Conservation (phyloP, 768 basidiomycete genomes). For the Pulveroboletus ravenelii region DNA sequence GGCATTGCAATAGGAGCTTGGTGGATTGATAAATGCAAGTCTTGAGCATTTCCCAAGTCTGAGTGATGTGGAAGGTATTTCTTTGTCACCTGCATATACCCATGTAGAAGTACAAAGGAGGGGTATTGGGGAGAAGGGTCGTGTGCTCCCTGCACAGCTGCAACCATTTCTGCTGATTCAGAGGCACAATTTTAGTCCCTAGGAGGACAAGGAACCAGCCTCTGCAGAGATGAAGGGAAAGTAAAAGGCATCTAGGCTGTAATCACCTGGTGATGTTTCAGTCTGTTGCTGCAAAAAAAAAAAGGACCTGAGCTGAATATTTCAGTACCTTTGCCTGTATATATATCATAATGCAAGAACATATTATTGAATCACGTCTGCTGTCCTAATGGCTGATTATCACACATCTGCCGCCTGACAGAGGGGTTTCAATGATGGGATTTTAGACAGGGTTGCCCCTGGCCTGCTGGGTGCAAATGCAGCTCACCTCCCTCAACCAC, state of each 20-base stretch:
- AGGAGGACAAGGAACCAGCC: conserved; percentile 64
- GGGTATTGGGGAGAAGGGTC: conserved; percentile 21
- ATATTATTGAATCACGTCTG: conserved; percentile 20
- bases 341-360: conserved; percentile 29
- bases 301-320: conserved; percentile 18
- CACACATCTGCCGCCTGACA: background rate
- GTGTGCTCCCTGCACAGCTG: conserved; percentile 62
- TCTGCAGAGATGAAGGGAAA: conserved; percentile 17
- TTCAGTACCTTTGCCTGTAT: conserved; percentile 25
- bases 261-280: conserved; percentile 8
- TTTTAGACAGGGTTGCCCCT: too few relatives aligned
- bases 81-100: conserved; percentile 57
- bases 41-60: conserved; percentile 75
- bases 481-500: too few relatives aligned
- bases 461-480: too few relatives aligned
- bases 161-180: conserved; percentile 57
- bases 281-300: conserved; percentile 12
- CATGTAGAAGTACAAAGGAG: conserved; percentile 34
- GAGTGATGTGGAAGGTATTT: conserved; percentile 69
- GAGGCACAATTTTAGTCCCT: conserved; percentile 76
- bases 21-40: conserved; percentile 68
- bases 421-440: too few relatives aligned
- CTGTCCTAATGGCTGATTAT: background rate
- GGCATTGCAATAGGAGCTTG: conserved; percentile 73
- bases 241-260: conserved; percentile 17